Base-by-base conservation (phyloP, 768 basidiomycete species). In the Boletellus emodensis region DNA sequence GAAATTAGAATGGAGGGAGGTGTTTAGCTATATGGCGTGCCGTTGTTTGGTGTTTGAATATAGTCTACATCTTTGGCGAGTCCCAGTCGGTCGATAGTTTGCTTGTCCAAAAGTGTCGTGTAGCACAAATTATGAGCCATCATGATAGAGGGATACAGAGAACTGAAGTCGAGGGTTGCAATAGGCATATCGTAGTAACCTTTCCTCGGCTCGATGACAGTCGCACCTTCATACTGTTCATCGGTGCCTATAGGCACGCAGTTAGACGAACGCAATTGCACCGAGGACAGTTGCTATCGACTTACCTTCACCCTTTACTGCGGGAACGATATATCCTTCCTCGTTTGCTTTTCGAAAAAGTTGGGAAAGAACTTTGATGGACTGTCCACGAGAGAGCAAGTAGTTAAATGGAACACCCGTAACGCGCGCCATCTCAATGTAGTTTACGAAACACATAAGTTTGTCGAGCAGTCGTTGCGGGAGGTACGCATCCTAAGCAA, bases 91-190 rank as follows among this genome's bases (percentile, higher is more conserved):
- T 92, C 87, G 12, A 95, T 85, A 0, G 86, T 87, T 6, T 51
- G 39, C 64, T 83, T 87, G 54, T 96, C 90, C 34, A 97, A 68
- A n/a, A 98, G 75, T 0, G 96, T 97, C 0, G 96, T 97, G 64
- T 98, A 99, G 67, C 96, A 99, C 1, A 99, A 74, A 64, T 99
- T 99, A 70, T 99, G 96, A 3, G 95, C 96, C 94, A 97, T 97
- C 96, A 99, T 99, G 71, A 99, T 98, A 0, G 96, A 98, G 4
- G 96, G 96, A 69, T 99, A 99, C 53, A 99, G 78, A 2, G 94
- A 97, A 51, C 92, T 94, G 72, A 99, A 99, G 79, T 99, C 96
- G 41, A 99, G 81, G 0, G 96, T 98, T 12, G 96, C 94, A 61
- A 99, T 97, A 2, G 96, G 96, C 0, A 84, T 81, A 63, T 96